Base-by-base conservation (phyloP, 768 basidiomycete species). In the Mycena chlorophos region DNA sequence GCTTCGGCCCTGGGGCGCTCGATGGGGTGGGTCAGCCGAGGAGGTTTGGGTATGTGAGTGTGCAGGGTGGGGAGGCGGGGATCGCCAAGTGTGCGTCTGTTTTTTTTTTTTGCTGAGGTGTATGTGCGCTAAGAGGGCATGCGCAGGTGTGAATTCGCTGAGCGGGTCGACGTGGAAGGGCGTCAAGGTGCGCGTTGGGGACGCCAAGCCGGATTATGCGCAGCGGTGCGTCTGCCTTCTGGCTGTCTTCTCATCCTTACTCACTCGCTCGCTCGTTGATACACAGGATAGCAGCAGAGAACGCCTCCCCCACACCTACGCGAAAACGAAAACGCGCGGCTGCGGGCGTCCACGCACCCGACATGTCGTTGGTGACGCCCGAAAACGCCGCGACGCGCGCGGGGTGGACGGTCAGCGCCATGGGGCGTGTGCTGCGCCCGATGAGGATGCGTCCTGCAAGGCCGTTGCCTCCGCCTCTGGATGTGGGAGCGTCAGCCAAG, bases 91-190 rank as follows among this genome's bases (percentile, higher is more conserved):
- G 91, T 91, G 62, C 55, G 83, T n/a, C n/a, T 70, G n/a, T 40
- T 13, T 25, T 19, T n/a, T n/a, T n/a, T n/a, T 17, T 17, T 10
- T 54, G 10, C n/a, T n/a, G n/a, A n/a, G n/a, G n/a, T n/a, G n/a
- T n/a, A n/a, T n/a, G n/a, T n/a, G n/a, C n/a, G n/a, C n/a, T n/a
- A n/a, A n/a, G n/a, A n/a, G 29, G n/a, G n/a, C 26, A 47, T 13
- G 23, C 45, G 5, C 40, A 91, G 89, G 89, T 69, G 75, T 89
- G 68, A 91, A 84, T 65, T 68, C 83, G 2, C 78, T 94, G 25
- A 91, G 87, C 57, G 91, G 92, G 29, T 83, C 88, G 5, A 89
- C 83, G 1, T 94, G 90, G 89, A 93, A 91, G 72, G 92, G 92
- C n/a, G 74, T 90, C 20, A 92, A 88, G 61, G 72, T 94, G 28